Evolutionary conservation across 2,329 filamentous ascomycete species (phyloP), one percentile per base, ranked within the genome.

Genomic region (Penicillium paneum): DNA sequence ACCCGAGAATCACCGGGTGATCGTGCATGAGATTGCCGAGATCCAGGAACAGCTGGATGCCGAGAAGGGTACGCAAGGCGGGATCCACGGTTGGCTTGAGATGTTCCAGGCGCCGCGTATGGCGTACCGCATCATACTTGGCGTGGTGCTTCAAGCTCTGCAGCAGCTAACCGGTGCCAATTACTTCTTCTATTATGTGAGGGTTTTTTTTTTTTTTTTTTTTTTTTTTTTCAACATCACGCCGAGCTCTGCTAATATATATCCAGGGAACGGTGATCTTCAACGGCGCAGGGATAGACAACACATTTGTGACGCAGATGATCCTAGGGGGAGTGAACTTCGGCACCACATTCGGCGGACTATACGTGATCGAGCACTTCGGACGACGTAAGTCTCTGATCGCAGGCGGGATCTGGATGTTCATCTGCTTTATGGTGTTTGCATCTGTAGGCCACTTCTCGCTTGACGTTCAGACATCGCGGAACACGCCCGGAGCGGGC

Each of bases 301-400:
- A 89, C 67, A 81, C 82, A 12, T 86, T 83, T 60, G 74, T 82
- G 52, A 85, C 82, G 0, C 83, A 87, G 64, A 81, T 88, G 64
- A 88, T 88, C 51, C 77, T 87, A 5, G 77, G 77, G n/a, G 83
- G 83, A 19, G 84, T 90, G 64, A 90, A 90, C 66, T 85, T 90
- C 21, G 79, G 75, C 53, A 82, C 80, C 60, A 88, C 86, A 2
- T 83, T 89, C 53, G 80, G 80, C 46, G 86, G 86, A 34, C 76
- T 91, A 6, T 90, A 83, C 63, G 79, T 89, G 17, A 85, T 90
- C 1, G 85, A 89, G 67, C 81, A 80, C 60, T 86, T 80, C 57
- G 87, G 87, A 31, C 83, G 88, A 13, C 83, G 88, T 55, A 82
- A 82, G 73, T 86, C 85, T 1, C 77, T 91, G 7, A 82, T 89